Percentiles rank a stretch among this genome's conserved stretches.
Conservation (phyloP, 768 basidiomycete species). For the Cubamyces lactineus region DNA sequence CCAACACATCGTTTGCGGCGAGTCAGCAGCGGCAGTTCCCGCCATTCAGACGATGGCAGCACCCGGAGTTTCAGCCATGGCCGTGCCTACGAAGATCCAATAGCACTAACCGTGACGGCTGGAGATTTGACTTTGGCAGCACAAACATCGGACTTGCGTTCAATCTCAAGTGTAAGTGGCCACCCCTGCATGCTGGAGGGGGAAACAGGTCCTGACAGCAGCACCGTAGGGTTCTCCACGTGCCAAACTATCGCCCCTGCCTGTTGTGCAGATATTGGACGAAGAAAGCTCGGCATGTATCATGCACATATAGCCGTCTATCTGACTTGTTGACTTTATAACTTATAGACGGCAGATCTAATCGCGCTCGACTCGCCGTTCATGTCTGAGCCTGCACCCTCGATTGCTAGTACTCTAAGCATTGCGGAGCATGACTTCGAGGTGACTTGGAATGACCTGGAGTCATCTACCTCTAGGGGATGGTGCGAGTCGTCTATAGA, state of each 20-base stretch:
- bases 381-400: constrained; percentile 46
- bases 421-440: constrained; percentile 50
- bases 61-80: constrained; percentile 37
- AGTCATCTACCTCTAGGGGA: constrained; percentile 51
- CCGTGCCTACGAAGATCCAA: constrained; percentile 22
- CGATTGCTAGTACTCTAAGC: constrained; percentile 13
- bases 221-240: constrained; percentile 19
- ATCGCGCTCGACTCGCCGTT: constrained; percentile 79
- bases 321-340: background rate
- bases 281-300: constrained; percentile 13
- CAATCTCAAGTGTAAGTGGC: constrained; percentile 29
- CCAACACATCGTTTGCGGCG: constrained; percentile 49
- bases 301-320: background rate
- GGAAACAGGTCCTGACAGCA: background rate
- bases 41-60: constrained; percentile 40
- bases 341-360: constrained; percentile 52
- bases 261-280: constrained; percentile 23
- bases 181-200: too few species aligned
- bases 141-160: constrained; percentile 37
- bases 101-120: constrained; percentile 40
- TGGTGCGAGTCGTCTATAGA: constrained; percentile 69
- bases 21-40: constrained; percentile 41
- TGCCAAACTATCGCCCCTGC: constrained; percentile 11
- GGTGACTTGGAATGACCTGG: constrained; percentile 56
- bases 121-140: constrained; percentile 51